These are phyloP conservation scores for Paraglomus brasilianum DNA, from an alignment of 192 early-diverging fungal species.

Conservation along the genomic window DNA sequence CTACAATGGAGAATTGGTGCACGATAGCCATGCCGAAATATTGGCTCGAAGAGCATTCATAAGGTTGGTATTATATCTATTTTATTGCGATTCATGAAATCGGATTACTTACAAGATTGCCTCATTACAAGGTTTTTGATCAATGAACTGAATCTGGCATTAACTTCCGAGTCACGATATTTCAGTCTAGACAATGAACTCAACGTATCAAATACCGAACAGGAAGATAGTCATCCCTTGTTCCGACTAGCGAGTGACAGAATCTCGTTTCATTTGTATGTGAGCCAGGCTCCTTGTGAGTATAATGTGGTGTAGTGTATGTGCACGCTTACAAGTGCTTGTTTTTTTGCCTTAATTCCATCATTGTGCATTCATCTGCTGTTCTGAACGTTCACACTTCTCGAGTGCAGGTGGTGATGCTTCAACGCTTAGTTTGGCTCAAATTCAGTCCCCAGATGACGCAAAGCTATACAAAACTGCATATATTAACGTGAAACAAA, in stretches of 20 bases:
- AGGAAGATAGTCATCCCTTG: slow-evolving; percentile 21
- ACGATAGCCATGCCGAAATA: slow-evolving; percentile 89
- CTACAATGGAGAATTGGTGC: slow-evolving; percentile 60
- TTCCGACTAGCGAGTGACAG: slow-evolving; percentile 30
- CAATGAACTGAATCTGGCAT: slow-evolving; percentile 7
- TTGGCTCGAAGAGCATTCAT: slow-evolving; percentile 78
- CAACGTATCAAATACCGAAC: slow-evolving; percentile 17
- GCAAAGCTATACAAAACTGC: not conserved
- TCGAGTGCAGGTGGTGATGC: slow-evolving; percentile 70
- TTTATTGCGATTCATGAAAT: not conserved
- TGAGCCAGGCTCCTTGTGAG: slow-evolving; percentile 76
- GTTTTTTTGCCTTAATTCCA: slow-evolving; percentile 7
- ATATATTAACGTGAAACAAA: not conserved
- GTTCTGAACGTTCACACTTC: not conserved
- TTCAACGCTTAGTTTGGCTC: slow-evolving; percentile 57
- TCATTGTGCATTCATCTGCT: not conserved
- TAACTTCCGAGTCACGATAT: slow-evolving; percentile 37
- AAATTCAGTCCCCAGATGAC: slow-evolving; percentile 5
- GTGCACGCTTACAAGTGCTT: not conserved
- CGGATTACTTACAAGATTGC: not conserved
- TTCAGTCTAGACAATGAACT: slow-evolving; percentile 15
- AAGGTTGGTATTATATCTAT: slow-evolving; percentile 45
- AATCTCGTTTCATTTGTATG: slow-evolving; percentile 66
- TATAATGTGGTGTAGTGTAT: not conserved
- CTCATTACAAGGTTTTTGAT: slow-evolving; percentile 10